Conservation (phyloP, 1,284 basidiomycete species). For the Trametes pubescens region DNA sequence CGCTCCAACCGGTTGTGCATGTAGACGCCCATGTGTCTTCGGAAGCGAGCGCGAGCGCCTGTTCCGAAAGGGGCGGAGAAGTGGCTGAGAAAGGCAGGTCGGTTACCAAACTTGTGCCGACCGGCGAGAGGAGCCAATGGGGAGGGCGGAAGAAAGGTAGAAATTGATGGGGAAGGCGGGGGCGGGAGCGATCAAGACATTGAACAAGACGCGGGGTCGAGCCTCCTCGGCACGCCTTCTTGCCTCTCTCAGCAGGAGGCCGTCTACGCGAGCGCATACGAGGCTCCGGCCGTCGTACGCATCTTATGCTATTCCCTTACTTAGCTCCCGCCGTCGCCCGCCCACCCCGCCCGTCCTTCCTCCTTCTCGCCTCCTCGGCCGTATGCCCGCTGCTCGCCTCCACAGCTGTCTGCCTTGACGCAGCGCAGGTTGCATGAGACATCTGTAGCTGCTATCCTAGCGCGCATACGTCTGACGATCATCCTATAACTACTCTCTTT, state of each 20-base stretch:
- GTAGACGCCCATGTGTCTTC: not conserved
- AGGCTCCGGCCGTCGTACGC: not conserved
- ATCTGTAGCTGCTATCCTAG: not conserved
- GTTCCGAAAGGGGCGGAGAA: not conserved
- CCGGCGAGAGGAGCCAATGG: constrained; percentile 9
- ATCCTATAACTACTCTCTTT: not conserved
- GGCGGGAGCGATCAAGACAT: not conserved
- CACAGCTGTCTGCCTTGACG: constrained; percentile 22
- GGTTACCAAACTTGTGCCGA: not conserved
- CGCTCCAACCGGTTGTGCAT: not conserved
- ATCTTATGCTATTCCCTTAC: not conserved
- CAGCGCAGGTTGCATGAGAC: constrained; percentile 12
- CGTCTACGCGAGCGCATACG: constrained; percentile 1
- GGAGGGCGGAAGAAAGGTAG: not conserved
- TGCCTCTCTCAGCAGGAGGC: not conserved
- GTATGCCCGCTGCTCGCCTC: constrained; percentile 9
- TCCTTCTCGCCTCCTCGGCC: constrained; percentile 16
- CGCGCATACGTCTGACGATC: not conserved
- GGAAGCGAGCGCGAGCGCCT: not conserved
- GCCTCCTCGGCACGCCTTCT: not conserved
- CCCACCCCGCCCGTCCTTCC: not conserved
- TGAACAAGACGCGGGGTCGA: not conserved
- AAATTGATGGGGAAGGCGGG: constrained; percentile 5
- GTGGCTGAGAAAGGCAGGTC: not conserved
- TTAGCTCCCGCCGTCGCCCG: not conserved